A percentile compares a stretch with the other conserved stretches of the same genome.
phyloP scores from a whole-genome alignment of 1,284 basidiomycete genomes.

The Polyporus tsugae region DNA sequence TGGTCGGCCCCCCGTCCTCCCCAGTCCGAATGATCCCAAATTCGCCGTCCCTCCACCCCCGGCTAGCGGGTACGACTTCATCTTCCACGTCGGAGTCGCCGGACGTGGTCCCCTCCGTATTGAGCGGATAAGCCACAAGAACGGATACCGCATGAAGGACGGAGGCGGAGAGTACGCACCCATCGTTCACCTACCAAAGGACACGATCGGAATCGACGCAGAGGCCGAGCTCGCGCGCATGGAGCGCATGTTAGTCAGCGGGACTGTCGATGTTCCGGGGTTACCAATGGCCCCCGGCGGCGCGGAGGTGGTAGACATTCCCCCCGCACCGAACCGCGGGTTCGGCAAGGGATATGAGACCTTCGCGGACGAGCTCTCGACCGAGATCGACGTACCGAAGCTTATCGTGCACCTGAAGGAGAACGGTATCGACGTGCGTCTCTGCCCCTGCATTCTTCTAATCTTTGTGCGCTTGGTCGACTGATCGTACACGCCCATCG shows the following conservation, averaged over 20 bases:
- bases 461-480: slow-evolving; percentile 2
- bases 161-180: slow-evolving; percentile 66
- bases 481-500: slow-evolving; percentile 20
- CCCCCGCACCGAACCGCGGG: slow-evolving; percentile 51
- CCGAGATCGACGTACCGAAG: slow-evolving; percentile 55
- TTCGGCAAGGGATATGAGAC: slow-evolving; percentile 60
- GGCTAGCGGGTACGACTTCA: slow-evolving; percentile 71
- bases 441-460: slow-evolving; percentile 3
- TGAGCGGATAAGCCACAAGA: slow-evolving; percentile 73
- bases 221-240: slow-evolving; percentile 46
- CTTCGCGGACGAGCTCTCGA: slow-evolving; percentile 55
- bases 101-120: slow-evolving; percentile 69
- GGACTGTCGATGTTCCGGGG: slow-evolving; percentile 9
- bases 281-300: slow-evolving; percentile 4
- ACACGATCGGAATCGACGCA: slow-evolving; percentile 31
- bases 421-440: slow-evolving; percentile 63
- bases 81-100: slow-evolving; percentile 77
- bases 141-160: slow-evolving; percentile 77
- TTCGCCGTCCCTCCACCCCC: slow-evolving; percentile 53
- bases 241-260: slow-evolving; percentile 39
- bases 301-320: slow-evolving; percentile 37
- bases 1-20: slow-evolving; percentile 65
- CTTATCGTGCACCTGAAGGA: slow-evolving; percentile 66
- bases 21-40: slow-evolving; percentile 44
- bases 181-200: slow-evolving; percentile 47